Base-by-base conservation (phyloP, 2,329 filamentous ascomycete species). In the Leptographium procerum region DNA sequence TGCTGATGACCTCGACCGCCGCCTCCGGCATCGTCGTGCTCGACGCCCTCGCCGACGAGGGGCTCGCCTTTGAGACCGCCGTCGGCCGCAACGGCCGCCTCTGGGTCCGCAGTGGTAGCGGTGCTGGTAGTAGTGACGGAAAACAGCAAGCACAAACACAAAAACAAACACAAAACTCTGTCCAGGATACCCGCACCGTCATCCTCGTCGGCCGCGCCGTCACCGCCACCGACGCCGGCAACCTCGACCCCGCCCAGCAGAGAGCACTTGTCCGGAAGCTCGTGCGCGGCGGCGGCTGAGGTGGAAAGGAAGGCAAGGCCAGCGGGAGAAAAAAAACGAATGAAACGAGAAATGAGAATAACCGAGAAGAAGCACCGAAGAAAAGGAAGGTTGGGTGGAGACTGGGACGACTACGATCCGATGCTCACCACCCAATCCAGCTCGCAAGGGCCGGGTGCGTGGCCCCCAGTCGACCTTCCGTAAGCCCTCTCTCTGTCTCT, bases 51-150 rank as follows among this genome's bases (percentile, higher is more conserved):
- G 91, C 86, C 3, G 71, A 69, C 3, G 85, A 85, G 59, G 92
- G 89, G 57, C 72, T 96, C 16, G 85, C 88, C 24, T 99, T 97
- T 70, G 94, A 99, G 76, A 88, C 95, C 60, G 92, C 92, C 0
- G 88, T 96, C 10, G 94, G 94, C 22, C 83, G 90, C 67, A 99
- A 99, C 71, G 94, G 94, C 47, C 86, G 84, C 70, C 82, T 97
- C 26, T 97, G 94, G 91, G 88, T 97, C 16, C 86, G 92, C 67
- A 91, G 87, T 64, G 88, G 87, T 19, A 16, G n/a, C 36, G 11
- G 9, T 47, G 19, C 45, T n/a, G n/a, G n/a, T n/a, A n/a, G n/a
- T n/a, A n/a, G n/a, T n/a, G n/a, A n/a, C n/a, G n/a, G n/a, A n/a
- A n/a, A n/a, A n/a, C n/a, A n/a, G n/a, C n/a, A 31, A 52, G 51